Conservation (phyloP, 495 filamentous ascomycete species). For the Aspergillus steynii region DNA sequence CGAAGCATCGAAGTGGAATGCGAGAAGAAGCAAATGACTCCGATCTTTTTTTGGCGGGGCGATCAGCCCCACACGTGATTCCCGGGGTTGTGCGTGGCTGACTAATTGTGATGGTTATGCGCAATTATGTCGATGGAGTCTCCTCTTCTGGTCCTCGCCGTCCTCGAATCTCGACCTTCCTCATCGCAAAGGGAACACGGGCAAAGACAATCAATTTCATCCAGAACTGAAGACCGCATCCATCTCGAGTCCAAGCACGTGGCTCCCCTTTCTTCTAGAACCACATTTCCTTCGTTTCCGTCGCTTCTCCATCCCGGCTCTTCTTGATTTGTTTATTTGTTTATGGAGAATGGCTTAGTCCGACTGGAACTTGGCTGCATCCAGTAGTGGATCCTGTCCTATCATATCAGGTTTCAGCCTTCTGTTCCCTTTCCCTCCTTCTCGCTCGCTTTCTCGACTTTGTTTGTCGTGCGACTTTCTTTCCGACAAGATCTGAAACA, state of each 20-base stretch:
- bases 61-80: background rate
- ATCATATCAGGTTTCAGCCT: conserved; percentile 8
- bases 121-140: too few relatives aligned
- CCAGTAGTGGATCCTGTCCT: conserved; percentile 2
- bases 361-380: conserved; percentile 1
- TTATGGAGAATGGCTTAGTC: conserved; percentile 1
- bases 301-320: background rate
- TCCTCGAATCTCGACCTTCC: background rate
- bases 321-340: conserved; percentile 6
- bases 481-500: background rate
- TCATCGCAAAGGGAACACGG: background rate
- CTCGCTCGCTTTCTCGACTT: background rate
- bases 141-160: background rate
- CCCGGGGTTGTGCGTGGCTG: too few relatives aligned
- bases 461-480: background rate
- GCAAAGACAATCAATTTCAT: background rate
- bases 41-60: background rate
- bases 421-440: background rate
- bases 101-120: too few relatives aligned
- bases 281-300: background rate
- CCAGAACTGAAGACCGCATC: background rate
- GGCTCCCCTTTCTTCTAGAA: background rate
- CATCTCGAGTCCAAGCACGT: background rate
- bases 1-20: background rate
- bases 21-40: background rate